Evolutionary conservation across 1,284 basidiomycete genomes (phyloP), one percentile per base, ranked within the genome.

Genomic region (Anthracocystis panici-leucophaei): DNA sequence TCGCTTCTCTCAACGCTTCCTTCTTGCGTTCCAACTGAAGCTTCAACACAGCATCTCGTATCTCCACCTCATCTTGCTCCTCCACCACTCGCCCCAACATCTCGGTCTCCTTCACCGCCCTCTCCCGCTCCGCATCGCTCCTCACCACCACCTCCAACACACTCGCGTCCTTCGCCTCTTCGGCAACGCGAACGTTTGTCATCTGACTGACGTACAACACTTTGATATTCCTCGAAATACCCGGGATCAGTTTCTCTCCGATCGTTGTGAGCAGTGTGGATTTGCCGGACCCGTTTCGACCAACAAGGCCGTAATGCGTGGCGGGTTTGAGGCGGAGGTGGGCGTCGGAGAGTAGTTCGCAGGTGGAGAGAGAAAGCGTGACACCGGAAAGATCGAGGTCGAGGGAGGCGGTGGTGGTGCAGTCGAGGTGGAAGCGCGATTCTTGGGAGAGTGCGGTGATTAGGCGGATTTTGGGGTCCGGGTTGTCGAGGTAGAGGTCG

Each of bases 221-320:
- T 12, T 87, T 86, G n/a, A 90, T 81, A 31, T 87, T 86, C 40
- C 87, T 84, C 0, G 88, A 87, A 7, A 90, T 77, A 1, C 90
- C 90, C 0, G 89, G 89, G 41, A 89, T 88, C 33, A 88, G 70
- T 55, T 86, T 84, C 25, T 88, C 86, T 2, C 83, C 84, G 14
- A 89, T 81, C 16, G 88, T 87, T 25, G 83, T 81, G n/a, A 89
- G 71, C 6, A 89, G 73, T 0, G 88, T 79, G 12, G 60, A 68
- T 79, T 90, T 91, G 23, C 90, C 90, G n/a, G 87, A 86, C 0
- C 90, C 90, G 79, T 91, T 91, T 29, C 89, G 71, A 6, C 89
- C 89, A 3, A 89, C 85, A 54, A 90, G 84, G 12, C 86, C 89
- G 82, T 90, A 90, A 45, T 87, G 87, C 8, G 88, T 85, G 12